Evolutionary conservation across 176 grass and related monocot species (phyloP), one percentile per base, ranked within the genome.

Genomic region (Avena sativa): DNA sequence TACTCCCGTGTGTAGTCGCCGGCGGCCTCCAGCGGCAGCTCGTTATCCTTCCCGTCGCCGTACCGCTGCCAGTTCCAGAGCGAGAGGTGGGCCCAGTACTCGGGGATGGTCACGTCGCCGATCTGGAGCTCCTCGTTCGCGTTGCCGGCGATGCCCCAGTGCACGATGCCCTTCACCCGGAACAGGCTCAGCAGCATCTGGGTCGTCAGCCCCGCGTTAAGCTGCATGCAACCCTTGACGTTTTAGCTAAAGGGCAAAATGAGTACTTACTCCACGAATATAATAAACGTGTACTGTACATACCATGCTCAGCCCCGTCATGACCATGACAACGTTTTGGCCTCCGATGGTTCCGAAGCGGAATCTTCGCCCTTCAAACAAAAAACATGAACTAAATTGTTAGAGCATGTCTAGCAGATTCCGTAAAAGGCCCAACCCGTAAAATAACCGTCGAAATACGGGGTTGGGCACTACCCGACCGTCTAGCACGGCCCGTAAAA

Each of bases 251-350:
- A 40, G 38, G 38, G 38, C 38, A 40, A 40, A 40, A 40, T 5
- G 4, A 40, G 5, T 40, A 40, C 38, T 40, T 40, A 5, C 28
- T 30, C 28, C 38, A 40, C 38, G 5, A 40, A 40, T 40, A 40
- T 40, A 5, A 40, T 40, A 40, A 5, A 1, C 38, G 38, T 40
- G 38, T 40, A 40, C 38, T 40, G 0, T 1, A 44, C 17, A 15
- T 95, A 93, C 92, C 91, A 92, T 96, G 90, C 89, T 86, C 9
- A 96, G 47, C 55, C 91, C 91, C 30, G 91, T 93, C 94, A 96
- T 96, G 51, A 96, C 91, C 76, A 96, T 86, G 15, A 92, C 87
- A 32, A 96, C 87, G 26, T 86, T 93, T 72, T 96, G 80, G 43
- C 76, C 74, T 47, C 85, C 89, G 17, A 96, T 72, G 8, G 71